Evolutionary conservation across 164 flowering plant species (phyloP).

Genomic region (Umbilicus rupestris): DNA sequence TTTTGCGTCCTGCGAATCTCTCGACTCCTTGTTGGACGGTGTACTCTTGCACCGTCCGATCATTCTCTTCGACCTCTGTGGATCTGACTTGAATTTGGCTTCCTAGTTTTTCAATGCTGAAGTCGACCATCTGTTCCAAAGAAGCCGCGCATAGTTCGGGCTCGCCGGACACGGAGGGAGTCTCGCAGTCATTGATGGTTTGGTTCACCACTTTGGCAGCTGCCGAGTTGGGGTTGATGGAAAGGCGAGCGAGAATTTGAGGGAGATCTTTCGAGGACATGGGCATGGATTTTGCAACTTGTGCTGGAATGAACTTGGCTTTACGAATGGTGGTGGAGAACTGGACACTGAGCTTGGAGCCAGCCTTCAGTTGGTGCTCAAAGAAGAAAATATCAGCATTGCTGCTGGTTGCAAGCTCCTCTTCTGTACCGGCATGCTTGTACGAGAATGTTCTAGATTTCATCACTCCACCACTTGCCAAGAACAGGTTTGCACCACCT

Average conservation of each 20-base stretch:
- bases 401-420: not conserved
- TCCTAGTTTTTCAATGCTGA: not conserved
- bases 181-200: not conserved
- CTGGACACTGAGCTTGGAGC: not conserved
- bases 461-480: not conserved
- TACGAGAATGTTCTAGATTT: not conserved
- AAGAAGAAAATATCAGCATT: not conserved
- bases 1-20: not conserved
- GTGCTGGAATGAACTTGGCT: not conserved
- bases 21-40: not conserved
- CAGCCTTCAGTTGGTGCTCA: not conserved
- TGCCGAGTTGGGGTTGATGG: not conserved
- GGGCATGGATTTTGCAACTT: not conserved
- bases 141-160: not conserved
- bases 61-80: not conserved
- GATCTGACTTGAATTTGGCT: not conserved
- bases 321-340: conserved; percentile 1
- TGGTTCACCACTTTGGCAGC: not conserved
- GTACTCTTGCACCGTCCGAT: not conserved
- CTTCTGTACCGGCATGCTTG: not conserved
- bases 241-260: not conserved
- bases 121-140: not conserved
- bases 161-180: not conserved
- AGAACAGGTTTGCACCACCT: not conserved
- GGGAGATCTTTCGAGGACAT: not conserved